phyloP scores from a whole-genome alignment of 257 asterid species.

The Solanum tarijense region DNA sequence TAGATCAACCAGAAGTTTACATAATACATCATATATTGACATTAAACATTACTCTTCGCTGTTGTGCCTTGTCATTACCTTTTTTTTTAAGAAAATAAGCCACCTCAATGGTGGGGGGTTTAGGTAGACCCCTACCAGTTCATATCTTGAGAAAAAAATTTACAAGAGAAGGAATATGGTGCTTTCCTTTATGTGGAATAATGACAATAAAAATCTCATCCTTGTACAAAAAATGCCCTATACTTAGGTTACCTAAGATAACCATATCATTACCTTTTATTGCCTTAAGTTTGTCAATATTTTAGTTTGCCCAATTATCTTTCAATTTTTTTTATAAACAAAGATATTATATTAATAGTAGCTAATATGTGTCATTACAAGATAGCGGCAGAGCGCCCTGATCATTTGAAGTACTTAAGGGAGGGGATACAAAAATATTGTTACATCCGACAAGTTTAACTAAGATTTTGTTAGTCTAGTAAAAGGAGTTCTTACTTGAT shows the following conservation, averaged over 20 bases:
- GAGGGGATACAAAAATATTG: not conserved
- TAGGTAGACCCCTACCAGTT: not conserved
- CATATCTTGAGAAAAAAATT: not conserved
- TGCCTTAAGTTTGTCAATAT: not conserved
- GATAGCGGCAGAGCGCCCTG: no score
- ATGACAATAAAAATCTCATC: not conserved
- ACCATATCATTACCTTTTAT: not conserved
- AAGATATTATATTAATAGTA: no score
- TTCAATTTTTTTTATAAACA: no score
- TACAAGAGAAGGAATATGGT: not conserved
- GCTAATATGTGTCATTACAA: not conserved
- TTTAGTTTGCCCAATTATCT: not conserved
- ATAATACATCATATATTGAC: not conserved
- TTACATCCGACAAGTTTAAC: not conserved
- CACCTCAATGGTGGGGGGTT: not conserved
- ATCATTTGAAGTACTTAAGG: not conserved
- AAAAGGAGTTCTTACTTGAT: not conserved
- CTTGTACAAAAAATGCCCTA: not conserved
- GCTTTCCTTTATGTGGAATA: not conserved
- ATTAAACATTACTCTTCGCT: not conserved
- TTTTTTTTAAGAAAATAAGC: no score
- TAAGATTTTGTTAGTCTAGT: not conserved
- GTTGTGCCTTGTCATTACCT: not conserved
- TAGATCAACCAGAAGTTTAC: not conserved
- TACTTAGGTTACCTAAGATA: not conserved